phyloP scores from a whole-genome alignment of 2,329 filamentous ascomycete genomes.

The Mollisiaceae sp. region DNA sequence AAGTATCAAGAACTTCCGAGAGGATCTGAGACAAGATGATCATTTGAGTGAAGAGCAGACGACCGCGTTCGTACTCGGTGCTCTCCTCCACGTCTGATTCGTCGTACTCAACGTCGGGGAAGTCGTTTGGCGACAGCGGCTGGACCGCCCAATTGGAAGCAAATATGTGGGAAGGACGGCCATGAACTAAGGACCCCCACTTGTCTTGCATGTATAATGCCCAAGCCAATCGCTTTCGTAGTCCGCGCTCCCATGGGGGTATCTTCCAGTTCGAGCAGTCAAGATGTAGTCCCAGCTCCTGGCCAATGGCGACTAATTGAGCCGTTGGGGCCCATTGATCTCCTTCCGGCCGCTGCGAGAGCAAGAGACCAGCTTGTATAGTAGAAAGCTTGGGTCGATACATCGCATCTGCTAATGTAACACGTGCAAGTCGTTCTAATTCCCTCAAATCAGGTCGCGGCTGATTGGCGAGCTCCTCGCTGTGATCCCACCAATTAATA shows the following conservation, averaged over 20 bases:
- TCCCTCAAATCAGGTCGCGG: conserved; percentile 74
- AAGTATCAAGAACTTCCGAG: conserved; percentile 80
- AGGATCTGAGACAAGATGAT: conserved; percentile 76
- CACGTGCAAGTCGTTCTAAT: conserved; percentile 75
- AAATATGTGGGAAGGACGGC: conserved; percentile 78
- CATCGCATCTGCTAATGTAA: conserved; percentile 76
- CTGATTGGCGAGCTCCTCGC: conserved; percentile 65
- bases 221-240: conserved; percentile 88
- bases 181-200: conserved; percentile 86
- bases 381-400: conserved; percentile 82
- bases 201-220: conserved; percentile 94
- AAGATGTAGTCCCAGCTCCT: conserved; percentile 87
- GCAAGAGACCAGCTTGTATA: conserved; percentile 75
- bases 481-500: conserved; percentile 86
- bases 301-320: conserved; percentile 83
- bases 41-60: conserved; percentile 76
- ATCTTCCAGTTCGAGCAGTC: conserved; percentile 90
- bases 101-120: conserved; percentile 73
- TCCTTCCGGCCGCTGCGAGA: conserved; percentile 76
- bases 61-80: conserved; percentile 67
- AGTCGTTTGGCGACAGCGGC: conserved; percentile 68
- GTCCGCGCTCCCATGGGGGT: conserved; percentile 82
- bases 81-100: conserved; percentile 65
- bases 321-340: conserved; percentile 86
- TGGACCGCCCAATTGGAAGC: conserved; percentile 77